Conservation (phyloP, 2,329 filamentous ascomycete genomes). For the Paraphoma chrysanthemicola region DNA sequence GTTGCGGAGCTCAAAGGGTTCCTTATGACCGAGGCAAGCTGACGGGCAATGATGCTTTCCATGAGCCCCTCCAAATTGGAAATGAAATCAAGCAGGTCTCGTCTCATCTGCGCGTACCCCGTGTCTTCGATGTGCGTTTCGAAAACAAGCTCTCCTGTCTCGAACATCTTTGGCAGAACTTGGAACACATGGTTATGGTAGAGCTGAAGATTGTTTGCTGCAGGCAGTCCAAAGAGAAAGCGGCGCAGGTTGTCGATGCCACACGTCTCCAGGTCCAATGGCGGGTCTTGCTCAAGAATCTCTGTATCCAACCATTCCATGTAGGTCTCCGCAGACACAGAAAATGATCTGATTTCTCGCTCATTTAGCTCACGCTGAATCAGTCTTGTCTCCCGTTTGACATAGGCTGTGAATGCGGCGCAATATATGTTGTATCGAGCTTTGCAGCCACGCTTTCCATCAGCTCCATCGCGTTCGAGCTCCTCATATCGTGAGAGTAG, state of each 20-base stretch:
- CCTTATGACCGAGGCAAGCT: background rate
- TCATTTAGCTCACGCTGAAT: background rate
- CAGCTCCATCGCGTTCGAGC: background rate
- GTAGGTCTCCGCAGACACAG: slow-evolving; percentile 4
- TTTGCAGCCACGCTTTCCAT: background rate
- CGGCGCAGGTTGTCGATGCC: slow-evolving; percentile 8
- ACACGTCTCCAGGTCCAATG: background rate
- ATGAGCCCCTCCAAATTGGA: background rate
- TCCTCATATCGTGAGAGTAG: background rate
- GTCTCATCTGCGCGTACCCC: slow-evolving; percentile 10
- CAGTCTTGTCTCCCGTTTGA: slow-evolving; percentile 5
- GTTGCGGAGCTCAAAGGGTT: background rate
- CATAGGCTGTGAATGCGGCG: slow-evolving; percentile 4
- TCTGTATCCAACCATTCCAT: background rate
- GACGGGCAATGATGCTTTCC: background rate
- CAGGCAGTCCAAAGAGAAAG: slow-evolving; percentile 7
- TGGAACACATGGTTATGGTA: slow-evolving; percentile 12
- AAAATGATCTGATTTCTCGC: slow-evolving; percentile 7
- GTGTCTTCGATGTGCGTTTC: slow-evolving; percentile 10
- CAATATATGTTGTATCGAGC: background rate
- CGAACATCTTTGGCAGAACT: slow-evolving; percentile 3
- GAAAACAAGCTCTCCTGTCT: background rate
- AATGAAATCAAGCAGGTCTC: background rate
- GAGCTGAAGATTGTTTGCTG: slow-evolving; percentile 5
- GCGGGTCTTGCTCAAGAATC: background rate